Percentiles rank a stretch among this genome's conserved stretches.
Conservation (phyloP, 495 filamentous ascomycete genomes). For the Neurospora tetraspora region DNA sequence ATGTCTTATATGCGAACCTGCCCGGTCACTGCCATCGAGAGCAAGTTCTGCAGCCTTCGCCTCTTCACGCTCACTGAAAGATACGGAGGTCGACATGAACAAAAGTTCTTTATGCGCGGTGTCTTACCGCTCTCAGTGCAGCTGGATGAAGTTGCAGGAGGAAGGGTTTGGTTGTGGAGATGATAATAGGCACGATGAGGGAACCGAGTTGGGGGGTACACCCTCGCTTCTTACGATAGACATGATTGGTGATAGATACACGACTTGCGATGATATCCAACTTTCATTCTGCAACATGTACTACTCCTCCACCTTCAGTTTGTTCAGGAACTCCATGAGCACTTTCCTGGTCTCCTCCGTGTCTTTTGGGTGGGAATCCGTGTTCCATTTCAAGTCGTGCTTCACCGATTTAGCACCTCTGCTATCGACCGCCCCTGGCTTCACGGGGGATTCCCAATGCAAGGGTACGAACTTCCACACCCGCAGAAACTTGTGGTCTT, state of each 20-base stretch:
- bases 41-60: too few relatives aligned
- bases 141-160: constrained; percentile 10
- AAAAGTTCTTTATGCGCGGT: too few relatives aligned
- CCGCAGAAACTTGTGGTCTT: background rate
- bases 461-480: background rate
- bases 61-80: too few relatives aligned
- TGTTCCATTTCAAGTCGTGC: background rate
- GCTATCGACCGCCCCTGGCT: background rate
- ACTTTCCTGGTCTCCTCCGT: background rate
- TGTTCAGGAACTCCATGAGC: background rate
- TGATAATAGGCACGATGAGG: background rate
- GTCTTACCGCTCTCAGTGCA: too few relatives aligned
- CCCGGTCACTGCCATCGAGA: too few relatives aligned
- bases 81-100: too few relatives aligned
- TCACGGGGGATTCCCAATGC: background rate
- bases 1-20: background rate
- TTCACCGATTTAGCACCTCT: background rate
- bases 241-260: background rate
- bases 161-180: background rate
- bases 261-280: background rate
- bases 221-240: background rate
- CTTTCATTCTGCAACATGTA: background rate
- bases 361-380: background rate
- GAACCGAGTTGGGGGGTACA: background rate
- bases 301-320: background rate